These are phyloP conservation scores for Xylaria polymorpha DNA, from an alignment of 2,329 filamentous ascomycete genomes.

Conservation along the genomic window DNA sequence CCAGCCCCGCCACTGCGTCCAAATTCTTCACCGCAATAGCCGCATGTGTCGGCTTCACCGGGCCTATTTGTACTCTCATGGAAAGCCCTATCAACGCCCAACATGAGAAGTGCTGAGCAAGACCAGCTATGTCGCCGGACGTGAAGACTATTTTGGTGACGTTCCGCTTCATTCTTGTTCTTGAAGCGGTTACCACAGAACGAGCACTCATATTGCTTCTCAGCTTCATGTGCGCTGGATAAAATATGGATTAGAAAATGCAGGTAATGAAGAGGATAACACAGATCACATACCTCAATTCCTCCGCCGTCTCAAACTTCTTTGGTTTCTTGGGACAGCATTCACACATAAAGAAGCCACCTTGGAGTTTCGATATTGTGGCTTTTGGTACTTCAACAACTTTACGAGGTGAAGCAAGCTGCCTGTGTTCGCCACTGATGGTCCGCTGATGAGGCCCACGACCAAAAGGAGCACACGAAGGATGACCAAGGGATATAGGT, in stretches of 20 bases:
- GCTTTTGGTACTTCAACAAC: constrained; percentile 63
- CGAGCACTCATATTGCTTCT: constrained; percentile 94
- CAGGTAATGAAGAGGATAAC: background rate
- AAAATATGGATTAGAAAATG: constrained; percentile 43
- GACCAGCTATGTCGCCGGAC: constrained; percentile 96
- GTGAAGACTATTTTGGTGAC: constrained; percentile 95
- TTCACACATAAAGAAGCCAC: constrained; percentile 76
- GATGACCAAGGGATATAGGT: constrained; percentile 61
- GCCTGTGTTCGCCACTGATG: constrained; percentile 56
- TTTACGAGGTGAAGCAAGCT: constrained; percentile 63
- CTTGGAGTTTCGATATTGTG: constrained; percentile 62
- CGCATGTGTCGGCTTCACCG: constrained; percentile 82
- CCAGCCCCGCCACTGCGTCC: constrained; percentile 59
- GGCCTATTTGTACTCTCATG: constrained; percentile 79
- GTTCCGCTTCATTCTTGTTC: constrained; percentile 98
- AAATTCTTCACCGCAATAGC: constrained; percentile 96
- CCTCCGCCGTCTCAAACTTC: constrained; percentile 87
- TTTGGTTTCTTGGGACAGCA: constrained; percentile 98
- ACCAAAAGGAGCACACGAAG: constrained; percentile 60
- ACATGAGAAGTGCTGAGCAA: constrained; percentile 78
- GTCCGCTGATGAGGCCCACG: constrained; percentile 59
- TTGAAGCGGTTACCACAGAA: constrained; percentile 97
- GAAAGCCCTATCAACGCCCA: constrained; percentile 82
- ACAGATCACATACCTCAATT: constrained; percentile 75
- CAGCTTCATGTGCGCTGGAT: constrained; percentile 83